Evolutionary conservation across 2,329 filamentous ascomycete species (phyloP).

Genomic region (Aureobasidium sp.): DNA sequence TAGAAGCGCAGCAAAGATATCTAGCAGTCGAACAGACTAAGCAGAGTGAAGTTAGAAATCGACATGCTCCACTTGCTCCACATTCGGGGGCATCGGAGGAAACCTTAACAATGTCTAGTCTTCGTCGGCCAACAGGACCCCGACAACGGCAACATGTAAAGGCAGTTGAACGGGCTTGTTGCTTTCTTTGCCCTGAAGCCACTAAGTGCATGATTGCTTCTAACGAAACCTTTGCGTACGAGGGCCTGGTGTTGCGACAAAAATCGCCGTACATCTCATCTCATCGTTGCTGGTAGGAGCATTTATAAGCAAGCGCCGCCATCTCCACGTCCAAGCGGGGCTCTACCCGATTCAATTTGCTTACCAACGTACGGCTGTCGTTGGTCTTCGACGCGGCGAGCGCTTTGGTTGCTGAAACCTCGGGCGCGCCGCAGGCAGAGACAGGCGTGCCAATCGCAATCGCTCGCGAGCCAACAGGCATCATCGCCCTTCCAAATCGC

Average conservation of each 20-base stretch:
- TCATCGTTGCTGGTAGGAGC: not conserved
- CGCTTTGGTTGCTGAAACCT: not conserved
- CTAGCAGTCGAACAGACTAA: not conserved
- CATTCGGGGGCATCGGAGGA: conserved; percentile 2
- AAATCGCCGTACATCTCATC: not conserved
- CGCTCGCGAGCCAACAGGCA: not conserved
- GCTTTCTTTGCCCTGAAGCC: not conserved
- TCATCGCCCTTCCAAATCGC: not conserved
- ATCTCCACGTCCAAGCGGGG: conserved; percentile 6
- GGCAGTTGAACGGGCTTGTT: not conserved
- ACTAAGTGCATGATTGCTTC: not conserved
- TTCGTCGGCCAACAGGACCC: not conserved
- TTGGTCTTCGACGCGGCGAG: not conserved
- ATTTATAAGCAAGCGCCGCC: conserved; percentile 8
- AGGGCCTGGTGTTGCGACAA: not conserved
- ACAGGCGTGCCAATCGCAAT: not conserved
- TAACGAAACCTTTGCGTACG: not conserved
- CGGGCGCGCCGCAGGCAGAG: not conserved
- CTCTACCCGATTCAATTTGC: not conserved
- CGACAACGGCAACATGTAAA: not conserved
- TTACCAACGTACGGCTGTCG: conserved; percentile 1
- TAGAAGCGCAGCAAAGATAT: not conserved
- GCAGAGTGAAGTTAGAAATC: not conserved
- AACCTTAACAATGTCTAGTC: conserved; percentile 1
- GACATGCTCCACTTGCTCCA: not conserved